Conservation (phyloP, 495 filamentous ascomycete species). For the Daldinia childiae region DNA sequence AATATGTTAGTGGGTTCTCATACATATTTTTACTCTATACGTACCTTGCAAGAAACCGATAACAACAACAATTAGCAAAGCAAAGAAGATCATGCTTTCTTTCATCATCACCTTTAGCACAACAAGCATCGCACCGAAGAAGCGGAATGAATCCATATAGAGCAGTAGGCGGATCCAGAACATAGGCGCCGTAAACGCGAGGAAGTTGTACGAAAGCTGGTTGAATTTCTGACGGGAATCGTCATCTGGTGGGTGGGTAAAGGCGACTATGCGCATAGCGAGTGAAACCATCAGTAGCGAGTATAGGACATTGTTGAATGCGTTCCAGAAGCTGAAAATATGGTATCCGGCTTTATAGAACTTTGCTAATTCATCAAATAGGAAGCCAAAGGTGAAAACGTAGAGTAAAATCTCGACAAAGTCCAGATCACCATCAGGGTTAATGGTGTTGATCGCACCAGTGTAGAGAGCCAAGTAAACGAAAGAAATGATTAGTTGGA, state of each 20-base stretch:
- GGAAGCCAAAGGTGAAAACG: constrained; percentile 90
- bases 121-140: constrained; percentile 98
- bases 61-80: constrained; percentile 85
- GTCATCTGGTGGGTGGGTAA: constrained; percentile 64
- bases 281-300: constrained; percentile 78
- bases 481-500: constrained; percentile 85
- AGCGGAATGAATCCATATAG: constrained; percentile 91
- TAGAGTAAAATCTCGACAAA: constrained; percentile 86
- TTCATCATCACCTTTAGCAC: constrained; percentile 99
- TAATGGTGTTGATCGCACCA: constrained; percentile 90
- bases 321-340: constrained; percentile 95
- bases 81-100: constrained; percentile 97
- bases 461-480: constrained; percentile 88
- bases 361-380: constrained; percentile 85
- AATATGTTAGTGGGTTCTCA: no score
- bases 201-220: constrained; percentile 87
- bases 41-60: constrained; percentile 82
- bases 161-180: constrained; percentile 95
- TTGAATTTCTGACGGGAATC: constrained; percentile 74
- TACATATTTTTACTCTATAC: no score
- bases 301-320: constrained; percentile 89
- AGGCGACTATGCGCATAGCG: constrained; percentile 77
- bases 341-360: constrained; percentile 91
- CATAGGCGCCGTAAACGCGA: constrained; percentile 91
- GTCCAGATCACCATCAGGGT: constrained; percentile 78